Evolutionary conservation across 2,329 filamentous ascomycete genomes (phyloP).

Genomic region (Basipetospora chlamydospora): DNA sequence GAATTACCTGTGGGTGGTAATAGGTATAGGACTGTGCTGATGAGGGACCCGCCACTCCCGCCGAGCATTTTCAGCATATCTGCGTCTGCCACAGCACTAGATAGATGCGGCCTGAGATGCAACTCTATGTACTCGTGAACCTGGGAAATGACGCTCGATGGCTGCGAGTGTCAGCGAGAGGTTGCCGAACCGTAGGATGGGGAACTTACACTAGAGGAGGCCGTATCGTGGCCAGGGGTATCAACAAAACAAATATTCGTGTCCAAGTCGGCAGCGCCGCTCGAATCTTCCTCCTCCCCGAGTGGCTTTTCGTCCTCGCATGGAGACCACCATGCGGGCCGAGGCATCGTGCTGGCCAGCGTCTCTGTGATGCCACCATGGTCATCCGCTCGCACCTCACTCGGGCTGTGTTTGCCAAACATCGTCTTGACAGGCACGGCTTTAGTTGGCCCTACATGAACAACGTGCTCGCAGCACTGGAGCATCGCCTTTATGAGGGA

Average conservation of each 20-base stretch:
- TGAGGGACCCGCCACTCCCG: conserved; percentile 66
- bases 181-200: neutral
- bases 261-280: conserved; percentile 61
- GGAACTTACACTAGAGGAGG: conserved; percentile 9
- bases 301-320: conserved; percentile 35
- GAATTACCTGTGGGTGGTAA: conserved; percentile 50
- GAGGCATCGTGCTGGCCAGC: conserved; percentile 68
- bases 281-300: conserved; percentile 31
- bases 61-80: conserved; percentile 68
- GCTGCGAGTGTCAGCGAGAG: conserved; percentile 6
- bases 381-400: too few species aligned
- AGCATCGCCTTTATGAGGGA: conserved; percentile 80
- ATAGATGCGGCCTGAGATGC: conserved; percentile 28
- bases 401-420: too few species aligned
- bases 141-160: conserved; percentile 43
- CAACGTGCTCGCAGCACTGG: conserved; percentile 78
- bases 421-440: too few species aligned
- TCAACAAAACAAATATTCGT: conserved; percentile 91
- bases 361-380: conserved; percentile 46
- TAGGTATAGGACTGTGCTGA: conserved; percentile 77
- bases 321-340: conserved; percentile 86
- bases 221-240: conserved; percentile 38
- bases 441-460: conserved; percentile 60
- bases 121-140: conserved; percentile 55
- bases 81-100: conserved; percentile 10